These are phyloP conservation scores for Cladosporium oxysporum DNA, from an alignment of 2,329 filamentous ascomycete genomes.

Conservation along the genomic window DNA sequence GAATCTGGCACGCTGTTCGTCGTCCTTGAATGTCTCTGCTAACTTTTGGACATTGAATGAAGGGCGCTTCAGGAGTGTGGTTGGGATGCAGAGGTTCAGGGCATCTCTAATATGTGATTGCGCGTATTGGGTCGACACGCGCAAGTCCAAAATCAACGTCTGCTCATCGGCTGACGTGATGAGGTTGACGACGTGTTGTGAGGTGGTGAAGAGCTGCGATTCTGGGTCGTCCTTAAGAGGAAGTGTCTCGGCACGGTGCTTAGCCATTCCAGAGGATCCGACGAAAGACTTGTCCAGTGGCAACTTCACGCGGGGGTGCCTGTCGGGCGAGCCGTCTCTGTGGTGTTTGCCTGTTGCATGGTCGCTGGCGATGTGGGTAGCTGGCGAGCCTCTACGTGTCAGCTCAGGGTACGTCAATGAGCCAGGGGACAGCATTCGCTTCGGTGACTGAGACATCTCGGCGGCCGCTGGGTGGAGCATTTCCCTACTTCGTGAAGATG, in stretches of 20 bases:
- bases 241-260: conserved; percentile 50
- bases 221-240: conserved; percentile 39
- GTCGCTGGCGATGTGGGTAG: conserved; percentile 42
- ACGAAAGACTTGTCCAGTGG: conserved; percentile 31
- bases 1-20: conserved; percentile 70
- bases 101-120: conserved; percentile 75
- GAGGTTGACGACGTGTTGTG: conserved; percentile 52
- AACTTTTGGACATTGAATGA: conserved; percentile 89
- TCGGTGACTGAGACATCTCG: conserved; percentile 45
- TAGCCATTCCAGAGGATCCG: conserved; percentile 22
- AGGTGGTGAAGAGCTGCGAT: conserved; percentile 46
- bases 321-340: conserved; percentile 33
- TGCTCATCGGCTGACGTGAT: conserved; percentile 50
- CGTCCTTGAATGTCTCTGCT: conserved; percentile 78
- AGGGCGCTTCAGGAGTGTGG: conserved; percentile 84
- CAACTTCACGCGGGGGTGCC: conserved; percentile 31
- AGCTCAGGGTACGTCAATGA: conserved; percentile 44
- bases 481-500: conserved; percentile 25
- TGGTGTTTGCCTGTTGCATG: conserved; percentile 35
- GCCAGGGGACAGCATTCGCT: conserved; percentile 51
- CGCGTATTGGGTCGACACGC: conserved; percentile 81
- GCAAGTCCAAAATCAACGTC: conserved; percentile 77
- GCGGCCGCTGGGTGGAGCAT: conserved; percentile 31
- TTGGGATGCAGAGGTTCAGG: conserved; percentile 91
- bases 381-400: conserved; percentile 50